Evolutionary conservation across 2,329 filamentous ascomycete species (phyloP), one percentile per base, ranked within the genome.

Genomic region (Metarhizium brunneum): DNA sequence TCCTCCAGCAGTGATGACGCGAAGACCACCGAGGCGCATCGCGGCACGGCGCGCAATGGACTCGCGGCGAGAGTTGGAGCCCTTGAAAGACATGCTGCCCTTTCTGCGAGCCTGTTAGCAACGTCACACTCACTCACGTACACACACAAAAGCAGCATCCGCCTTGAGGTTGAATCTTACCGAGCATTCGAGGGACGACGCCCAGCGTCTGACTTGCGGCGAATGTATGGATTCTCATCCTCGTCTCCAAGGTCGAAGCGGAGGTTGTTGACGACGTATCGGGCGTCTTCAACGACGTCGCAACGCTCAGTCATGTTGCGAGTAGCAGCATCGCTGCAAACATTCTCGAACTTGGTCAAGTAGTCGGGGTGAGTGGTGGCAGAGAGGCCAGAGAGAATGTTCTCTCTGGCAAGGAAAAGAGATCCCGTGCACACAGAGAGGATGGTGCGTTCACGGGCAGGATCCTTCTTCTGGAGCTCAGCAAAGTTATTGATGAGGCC

Each of bases 201-300:
- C 51, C 78, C 83, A 59, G 79, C 76, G 62, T 88, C 85, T 57
- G 83, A 82, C 78, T 87, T 88, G 76, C 82, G 84, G 65, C 88
- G 81, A 69, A 94, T 85, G 73, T 92, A 92, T 36, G 88, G 88
- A 71, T 90, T 92, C 71, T 91, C 86, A 59, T 92, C 87, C 66
- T 88, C 83, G 66, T 92, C 84, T 58, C 87, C 86, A 62, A 94
- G 77, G 64, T 94, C 89, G 70, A 92, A 95, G 63, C 90, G 87
- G 57, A 91, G 85, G 73, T 95, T 94, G 79, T 95, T 95, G 69
- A 95, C 90, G 20, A 95, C 89, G 68, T 94, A 95, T 66, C 89
- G 82, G 66, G 80, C 79, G 60, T 89, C 86, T 66, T 94, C 88
- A 66, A 92, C 81, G 60, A 94, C 87, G 66, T 94, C 88, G 64